Evolutionary conservation across 768 basidiomycete genomes (phyloP), one percentile per base, ranked within the genome.

Genomic region (Dioszegia aurantiaca): DNA sequence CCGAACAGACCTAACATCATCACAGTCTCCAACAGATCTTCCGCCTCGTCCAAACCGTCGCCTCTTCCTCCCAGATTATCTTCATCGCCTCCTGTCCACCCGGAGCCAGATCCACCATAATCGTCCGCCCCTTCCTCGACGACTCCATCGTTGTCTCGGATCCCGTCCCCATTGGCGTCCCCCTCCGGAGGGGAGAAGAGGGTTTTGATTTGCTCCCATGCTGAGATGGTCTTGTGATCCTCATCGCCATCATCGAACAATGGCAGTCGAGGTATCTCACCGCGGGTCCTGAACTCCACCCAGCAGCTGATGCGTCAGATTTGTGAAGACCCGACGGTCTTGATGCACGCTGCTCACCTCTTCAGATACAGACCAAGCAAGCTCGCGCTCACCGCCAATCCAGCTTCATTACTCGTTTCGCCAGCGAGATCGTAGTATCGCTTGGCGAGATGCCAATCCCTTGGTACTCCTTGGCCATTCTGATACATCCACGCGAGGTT

Each of bases 401-500:
- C 91, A 0, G 92, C 93, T 69, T 97, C 92, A 40, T 80, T 72
- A 68, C 93, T 93, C 3, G 88, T 89, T 62, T 93, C 90, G 41
- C 89, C 76, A 4, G 92, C 90, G 54, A 86, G 77, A 74, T 98
- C 95, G 74, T 97, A 98, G 73, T 93, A 88, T 21, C 95, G 82
- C 77, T 98, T 99, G 0, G 95, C 95, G 19, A 98, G 83, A 75
- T 95, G 88, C 80, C 90, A 98, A 76, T 99, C 95, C 86, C 92
- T 64, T 24, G 88, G 85, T 0, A 98, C 89, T 2, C 95, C 95
- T 21, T 89, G 75, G 0, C 95, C 95, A 67, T 91, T 90, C 78
- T 98, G 94, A 75, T 97, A 98, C 95, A 98, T 98, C 89, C 90
- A 97, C 1, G 94, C 95, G 11, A 98, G 79, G 70, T 97, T 95